Base-by-base conservation (phyloP, 352 stramenopile genomes). In the Pythium utonaiense region DNA sequence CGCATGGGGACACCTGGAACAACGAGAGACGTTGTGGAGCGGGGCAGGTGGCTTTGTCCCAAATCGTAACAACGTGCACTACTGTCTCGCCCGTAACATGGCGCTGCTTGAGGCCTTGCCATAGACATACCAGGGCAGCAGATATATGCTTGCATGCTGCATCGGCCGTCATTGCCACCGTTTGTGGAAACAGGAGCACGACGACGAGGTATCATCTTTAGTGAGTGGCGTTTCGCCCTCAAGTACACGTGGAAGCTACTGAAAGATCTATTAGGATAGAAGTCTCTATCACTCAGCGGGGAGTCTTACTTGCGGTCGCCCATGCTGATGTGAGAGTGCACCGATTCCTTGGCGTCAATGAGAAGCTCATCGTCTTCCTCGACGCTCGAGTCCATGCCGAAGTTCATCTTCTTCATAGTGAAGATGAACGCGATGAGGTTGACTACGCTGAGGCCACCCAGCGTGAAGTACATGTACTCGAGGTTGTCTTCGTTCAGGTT, bases 381-480 rank as follows among this genome's bases (percentile, higher is more conserved):
- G 12, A 19, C 6, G 8, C 40, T 21, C 13, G 42, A 28, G 34
- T 57, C 34, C 73, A 83, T 83, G 30, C 74, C 74, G 52, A 88
- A 84, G 48, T 84, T 65, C 76, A 86, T 83, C 60, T 79, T 75
- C 25, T 60, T 61, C 70, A 86, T 87, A 31, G 75, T 66, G 31
- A 68, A 36, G 14, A 79, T 58, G 62, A 80, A 89, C 17, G 66
- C 64, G 40, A 82, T 24, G 57, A 84, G 61, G 68, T 86, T 89
- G 36, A 86, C 59, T n/a, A 83, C 28, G 22, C 70, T 78, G 28
- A 86, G 60, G 21, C 41, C 61, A 5, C 63, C 77, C 38, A 87
- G 67, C 1, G 67, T 70, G 66, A 83, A 89, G 64, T 86, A 84
- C 75, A 89, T 83, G 67, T 87, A 86, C 74, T 89, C 79, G 30